Evolutionary conservation across 805 yeast species (phyloP), one percentile per base, ranked within the genome.

Genomic region (Lachancea fermentati): DNA sequence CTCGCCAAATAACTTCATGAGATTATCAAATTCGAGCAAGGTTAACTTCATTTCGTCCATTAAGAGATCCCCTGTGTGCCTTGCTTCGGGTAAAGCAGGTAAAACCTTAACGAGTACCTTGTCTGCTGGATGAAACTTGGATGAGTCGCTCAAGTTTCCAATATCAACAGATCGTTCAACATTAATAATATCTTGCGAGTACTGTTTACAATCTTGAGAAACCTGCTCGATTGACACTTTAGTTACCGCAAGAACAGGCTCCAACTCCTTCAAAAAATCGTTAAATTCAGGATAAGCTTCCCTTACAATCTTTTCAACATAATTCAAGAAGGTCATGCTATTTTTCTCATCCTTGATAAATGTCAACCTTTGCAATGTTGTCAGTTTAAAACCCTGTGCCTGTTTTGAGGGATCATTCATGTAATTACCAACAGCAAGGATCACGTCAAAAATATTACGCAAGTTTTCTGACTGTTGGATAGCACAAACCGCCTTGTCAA

Each of bases 401-500:
- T 88, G 95, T 52, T 88, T 89, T 2, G 86, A 71, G n/a, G 78
- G 69, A 54, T 88, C 96, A 59, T 94, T 93, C 98, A 93, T 93
- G 60, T 81, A 91, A 60, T 93, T 93, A 44, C 98, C 99, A 37
- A 93, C 93, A 3, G 89, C 81, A 47, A 89, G 68, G 46, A 93
- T 91, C 34, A 93, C 78, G 42, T 85, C 88, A 54, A 94, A 74
- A 12, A 93, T 79, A 41, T 77, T 74, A 46, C 79, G 75, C 55
- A 94, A 70, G 37, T 78, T 76, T 13, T 73, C 75, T 1, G 96
- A 85, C 18, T 72, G 68, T 45, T 75, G 75, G 29, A 91, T 70
- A 32, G 79, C 71, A 30, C 73, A 74, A 31, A 81, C 78, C 0
- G 96, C 96, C 16, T 69, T 71, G 51, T 89, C 97, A 25, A 93